Conservation (phyloP, 2,329 filamentous ascomycete genomes). For the Penicillium vulpinum region DNA sequence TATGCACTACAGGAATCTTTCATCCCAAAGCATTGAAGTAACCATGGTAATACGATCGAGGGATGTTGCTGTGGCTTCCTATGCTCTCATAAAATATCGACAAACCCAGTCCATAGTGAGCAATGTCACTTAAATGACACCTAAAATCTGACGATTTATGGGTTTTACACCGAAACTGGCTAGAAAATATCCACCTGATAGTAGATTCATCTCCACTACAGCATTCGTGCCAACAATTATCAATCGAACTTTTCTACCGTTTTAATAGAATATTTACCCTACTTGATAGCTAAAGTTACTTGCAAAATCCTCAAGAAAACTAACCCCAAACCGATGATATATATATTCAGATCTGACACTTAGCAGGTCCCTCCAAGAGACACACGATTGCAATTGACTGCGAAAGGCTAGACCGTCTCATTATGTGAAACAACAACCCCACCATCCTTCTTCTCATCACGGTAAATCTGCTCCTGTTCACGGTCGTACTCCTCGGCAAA, state of each 20-base stretch:
- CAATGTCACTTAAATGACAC: too few species aligned
- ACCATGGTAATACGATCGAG: neutral
- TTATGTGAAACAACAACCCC: neutral
- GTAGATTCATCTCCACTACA: neutral
- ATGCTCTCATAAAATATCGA: neutral
- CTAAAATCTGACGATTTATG: too few species aligned
- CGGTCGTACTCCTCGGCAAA: slow-evolving; percentile 14
- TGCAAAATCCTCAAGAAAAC: too few species aligned
- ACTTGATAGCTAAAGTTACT: neutral
- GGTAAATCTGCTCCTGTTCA: slow-evolving; percentile 7
- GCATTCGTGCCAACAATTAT: neutral
- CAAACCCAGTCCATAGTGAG: neutral
- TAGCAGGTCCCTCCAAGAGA: neutral
- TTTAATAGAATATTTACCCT: neutral
- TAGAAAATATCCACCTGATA: too few species aligned
- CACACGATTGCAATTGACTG: neutral
- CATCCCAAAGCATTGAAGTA: neutral
- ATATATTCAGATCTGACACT: neutral
- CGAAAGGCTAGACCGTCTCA: neutral
- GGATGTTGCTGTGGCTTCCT: neutral
- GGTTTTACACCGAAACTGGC: too few species aligned
- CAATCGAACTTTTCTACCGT: too few species aligned
- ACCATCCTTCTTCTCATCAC: slow-evolving; percentile 5
- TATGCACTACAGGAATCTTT: neutral
- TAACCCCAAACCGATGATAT: too few species aligned